phyloP scores from a whole-genome alignment of 2,329 filamentous ascomycete genomes.

The Beauveria caledonica region DNA sequence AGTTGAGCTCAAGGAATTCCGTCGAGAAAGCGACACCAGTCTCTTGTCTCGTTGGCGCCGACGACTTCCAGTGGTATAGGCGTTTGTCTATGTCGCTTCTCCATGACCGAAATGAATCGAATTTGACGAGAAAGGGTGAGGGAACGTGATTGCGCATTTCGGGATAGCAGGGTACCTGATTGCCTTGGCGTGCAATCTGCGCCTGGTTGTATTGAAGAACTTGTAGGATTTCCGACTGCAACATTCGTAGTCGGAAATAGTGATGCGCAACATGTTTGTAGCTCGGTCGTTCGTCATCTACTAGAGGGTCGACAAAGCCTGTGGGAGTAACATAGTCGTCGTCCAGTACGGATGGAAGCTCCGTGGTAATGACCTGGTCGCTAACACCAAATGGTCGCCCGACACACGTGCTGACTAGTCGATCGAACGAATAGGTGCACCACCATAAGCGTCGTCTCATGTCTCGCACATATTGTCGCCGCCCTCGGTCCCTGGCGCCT shows the following conservation, averaged over 20 bases:
- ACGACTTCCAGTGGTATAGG: slow-evolving; percentile 78
- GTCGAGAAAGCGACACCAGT: slow-evolving; percentile 85
- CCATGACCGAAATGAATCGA: slow-evolving; percentile 83
- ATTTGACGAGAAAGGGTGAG: slow-evolving; percentile 76
- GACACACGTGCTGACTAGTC: slow-evolving; percentile 90
- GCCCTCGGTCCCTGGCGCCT: slow-evolving; percentile 45
- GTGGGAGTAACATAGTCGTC: slow-evolving; percentile 78
- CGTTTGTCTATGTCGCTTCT: slow-evolving; percentile 77
- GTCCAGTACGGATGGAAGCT: slow-evolving; percentile 83
- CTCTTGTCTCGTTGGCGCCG: slow-evolving; percentile 65
- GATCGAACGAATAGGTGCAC: slow-evolving; percentile 92
- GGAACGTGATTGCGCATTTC: slow-evolving; percentile 72
- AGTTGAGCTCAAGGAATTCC: slow-evolving; percentile 88
- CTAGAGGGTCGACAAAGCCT: slow-evolving; percentile 58
- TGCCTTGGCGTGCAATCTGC: slow-evolving; percentile 61
- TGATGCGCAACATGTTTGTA: slow-evolving; percentile 91
- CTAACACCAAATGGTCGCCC: slow-evolving; percentile 88
- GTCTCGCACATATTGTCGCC: slow-evolving; percentile 78
- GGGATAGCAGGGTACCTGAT: slow-evolving; percentile 56
- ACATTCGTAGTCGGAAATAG: slow-evolving; percentile 77
- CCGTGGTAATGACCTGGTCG: slow-evolving; percentile 93
- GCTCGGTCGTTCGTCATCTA: slow-evolving; percentile 55
- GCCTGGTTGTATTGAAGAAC: slow-evolving; percentile 90
- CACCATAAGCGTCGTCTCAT: slow-evolving; percentile 85
- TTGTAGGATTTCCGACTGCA: slow-evolving; percentile 93